Evolutionary conservation across 140 eudicot genomes (phyloP), one percentile per base, ranked within the genome.

Genomic region (Cichorium intybus): DNA sequence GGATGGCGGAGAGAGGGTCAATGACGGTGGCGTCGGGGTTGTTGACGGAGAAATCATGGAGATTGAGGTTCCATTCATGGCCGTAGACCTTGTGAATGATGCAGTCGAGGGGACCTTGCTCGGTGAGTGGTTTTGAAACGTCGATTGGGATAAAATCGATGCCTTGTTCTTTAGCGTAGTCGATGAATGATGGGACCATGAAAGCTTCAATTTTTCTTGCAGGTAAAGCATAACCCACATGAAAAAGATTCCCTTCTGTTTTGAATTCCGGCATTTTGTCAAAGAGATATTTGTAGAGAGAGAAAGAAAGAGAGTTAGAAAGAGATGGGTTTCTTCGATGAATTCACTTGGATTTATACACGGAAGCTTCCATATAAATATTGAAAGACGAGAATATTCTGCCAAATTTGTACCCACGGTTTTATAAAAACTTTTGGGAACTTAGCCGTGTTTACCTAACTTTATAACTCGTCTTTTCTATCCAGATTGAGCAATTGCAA

Each of bases 41-140:
- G 22, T 3, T 15, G 41, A 29, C 2, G 41, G 62, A 15, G 80
- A 34, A 75, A 2, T 55, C 17, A 0, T 56, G 28, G 26, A 87
- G 67, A 4, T 84, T 80, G 4, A 51, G 57, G 49, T 57, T 69
- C 96, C 96, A 87, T 26, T 77, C 70, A 3, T 52, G 65, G 47
- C 29, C 68, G 31, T 78, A 77, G 12, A 59, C 29, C 53, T 87
- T 87, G 80, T 87, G 96, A 9, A 84, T 29, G 20, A 87, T 47
- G 83, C 80, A 70, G 2, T 84, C 73, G 58, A 84, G 84, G 15
- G 93, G 93, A 47, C 63, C 75, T 59, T 87, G 96, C 6, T 79
- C 61, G 52, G 66, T 51, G 16, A 87, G 60, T 41, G 96, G 87
- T 9, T 58, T 48, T 24, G 56, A 10, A 26, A 29, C 10, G 20